Evolutionary conservation across 192 early-diverging fungal genomes (phyloP), one percentile per base, ranked within the genome.

Genomic region (Nowakowskiella sp.): DNA sequence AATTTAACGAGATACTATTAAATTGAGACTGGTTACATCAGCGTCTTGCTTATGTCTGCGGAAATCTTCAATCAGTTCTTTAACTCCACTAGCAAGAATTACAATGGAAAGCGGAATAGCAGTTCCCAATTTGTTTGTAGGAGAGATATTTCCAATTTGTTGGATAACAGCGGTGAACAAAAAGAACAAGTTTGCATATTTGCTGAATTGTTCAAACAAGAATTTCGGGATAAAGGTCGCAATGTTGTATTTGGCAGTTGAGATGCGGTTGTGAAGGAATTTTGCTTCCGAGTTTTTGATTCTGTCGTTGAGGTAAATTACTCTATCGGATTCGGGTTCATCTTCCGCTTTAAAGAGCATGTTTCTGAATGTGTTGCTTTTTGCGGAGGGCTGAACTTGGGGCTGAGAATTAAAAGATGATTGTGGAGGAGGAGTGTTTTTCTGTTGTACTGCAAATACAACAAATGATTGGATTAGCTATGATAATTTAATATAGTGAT

Each of bases 161-260:
- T 95, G 92, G 44, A 97, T 94, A 42, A 80, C 82, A 6, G 89
- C 91, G 10, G 91, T 97, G 66, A 99, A 94, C 68, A 99, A 69
- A 78, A 99, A 99, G 62, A 97, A 99, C 61, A 97, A 67, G 72
- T 99, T 99, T 50, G 96, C 96, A 72, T 96, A 97, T 71, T 94
- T 93, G 42, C 86, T 88, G 57, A 99, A 99, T 77, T 99, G 92
- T 70, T 96, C 94, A 49, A 84, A 85, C 42, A 99, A 73, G 62
- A 97, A 97, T 73, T 90, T 94, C 51, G 88, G 89, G 42, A 97
- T 44, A 54, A 99, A 99, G 7, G 92, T 90, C n/a, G 85, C 53
- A 26, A 82, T 42, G 60, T 87, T 95, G 77, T 99, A 99, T 70
- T 99, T 99, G 54, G 89, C 87, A 6, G 96, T 97, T 29, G 88